Conservation (phyloP, 2,329 filamentous ascomycete genomes). For the Aspergillus sp. region DNA sequence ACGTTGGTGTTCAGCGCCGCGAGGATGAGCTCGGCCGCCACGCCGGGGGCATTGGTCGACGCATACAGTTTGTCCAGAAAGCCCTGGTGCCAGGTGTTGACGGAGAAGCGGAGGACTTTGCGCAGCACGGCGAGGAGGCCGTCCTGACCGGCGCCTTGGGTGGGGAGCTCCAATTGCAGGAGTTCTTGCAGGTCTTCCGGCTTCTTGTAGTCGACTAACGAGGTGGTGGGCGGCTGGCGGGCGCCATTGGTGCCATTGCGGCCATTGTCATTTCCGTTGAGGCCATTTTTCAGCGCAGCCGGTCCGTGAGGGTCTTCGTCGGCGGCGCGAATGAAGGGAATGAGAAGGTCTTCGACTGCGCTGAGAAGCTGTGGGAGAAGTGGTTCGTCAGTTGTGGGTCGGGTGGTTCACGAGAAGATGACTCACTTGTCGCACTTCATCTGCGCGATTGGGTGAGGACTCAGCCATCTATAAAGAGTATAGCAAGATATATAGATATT, state of each 20-base stretch:
- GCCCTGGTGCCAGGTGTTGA: slow-evolving; percentile 98
- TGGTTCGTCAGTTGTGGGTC: neutral
- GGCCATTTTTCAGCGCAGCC: slow-evolving; percentile 11
- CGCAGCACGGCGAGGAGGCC: slow-evolving; percentile 71
- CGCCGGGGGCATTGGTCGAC: slow-evolving; percentile 82
- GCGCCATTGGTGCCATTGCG: slow-evolving; percentile 37
- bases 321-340: slow-evolving; percentile 45
- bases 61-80: slow-evolving; percentile 95
- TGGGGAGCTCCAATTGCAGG: slow-evolving; percentile 52
- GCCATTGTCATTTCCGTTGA: slow-evolving; percentile 12
- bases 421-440: slow-evolving; percentile 45
- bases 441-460: slow-evolving; percentile 30
- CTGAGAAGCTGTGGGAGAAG: slow-evolving; percentile 31
- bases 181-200: slow-evolving; percentile 61
- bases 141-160: slow-evolving; percentile 61
- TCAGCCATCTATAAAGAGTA: slow-evolving; percentile 22
- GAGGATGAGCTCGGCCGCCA: slow-evolving; percentile 81
- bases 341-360: slow-evolving; percentile 43
- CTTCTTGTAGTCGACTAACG: slow-evolving; percentile 62
- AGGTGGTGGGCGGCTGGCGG: slow-evolving; percentile 53
- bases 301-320: slow-evolving; percentile 29
- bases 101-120: slow-evolving; percentile 75
- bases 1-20: slow-evolving; percentile 88
- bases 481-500: neutral
- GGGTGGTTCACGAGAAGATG: neutral